These are phyloP conservation scores for Trichaptum fuscoviolaceum DNA, from an alignment of 768 basidiomycete species.

Conservation along the genomic window DNA sequence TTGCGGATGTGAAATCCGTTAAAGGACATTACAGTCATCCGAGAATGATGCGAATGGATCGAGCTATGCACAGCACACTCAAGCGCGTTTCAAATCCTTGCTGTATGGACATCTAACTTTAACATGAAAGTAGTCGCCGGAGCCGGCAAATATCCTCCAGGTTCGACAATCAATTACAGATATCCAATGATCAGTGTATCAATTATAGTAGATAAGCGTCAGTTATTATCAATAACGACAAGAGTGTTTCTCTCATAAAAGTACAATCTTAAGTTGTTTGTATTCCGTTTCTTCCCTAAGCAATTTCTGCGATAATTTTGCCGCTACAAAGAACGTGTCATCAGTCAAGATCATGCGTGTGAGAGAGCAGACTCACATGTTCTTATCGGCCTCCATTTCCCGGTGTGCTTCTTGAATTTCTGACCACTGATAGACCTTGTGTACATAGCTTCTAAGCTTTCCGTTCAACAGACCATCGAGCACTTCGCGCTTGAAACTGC, in stretches of 20 bases:
- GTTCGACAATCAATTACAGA: not conserved
- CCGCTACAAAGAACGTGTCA: conserved; percentile 14
- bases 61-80: not conserved
- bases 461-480: conserved; percentile 57
- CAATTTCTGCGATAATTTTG: conserved; percentile 22
- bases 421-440: conserved; percentile 79
- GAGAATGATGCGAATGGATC: not conserved
- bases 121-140: not conserved
- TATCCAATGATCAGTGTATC: not conserved
- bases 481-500: conserved; percentile 50
- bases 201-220: not conserved
- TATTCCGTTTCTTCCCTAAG: conserved; percentile 1
- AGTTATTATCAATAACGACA: not conserved
- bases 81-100: not conserved
- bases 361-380: conserved; percentile 29
- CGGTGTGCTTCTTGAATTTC: conserved; percentile 75
- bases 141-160: not conserved
- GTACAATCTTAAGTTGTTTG: not conserved
- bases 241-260: not conserved
- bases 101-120: not conserved
- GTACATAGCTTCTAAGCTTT: conserved; percentile 66
- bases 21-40: not conserved
- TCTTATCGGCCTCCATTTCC: conserved; percentile 78
- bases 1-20: not conserved
- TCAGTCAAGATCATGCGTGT: not conserved